phyloP scores from a whole-genome alignment of 306 rosid species.

The Alnus rubra region DNA sequence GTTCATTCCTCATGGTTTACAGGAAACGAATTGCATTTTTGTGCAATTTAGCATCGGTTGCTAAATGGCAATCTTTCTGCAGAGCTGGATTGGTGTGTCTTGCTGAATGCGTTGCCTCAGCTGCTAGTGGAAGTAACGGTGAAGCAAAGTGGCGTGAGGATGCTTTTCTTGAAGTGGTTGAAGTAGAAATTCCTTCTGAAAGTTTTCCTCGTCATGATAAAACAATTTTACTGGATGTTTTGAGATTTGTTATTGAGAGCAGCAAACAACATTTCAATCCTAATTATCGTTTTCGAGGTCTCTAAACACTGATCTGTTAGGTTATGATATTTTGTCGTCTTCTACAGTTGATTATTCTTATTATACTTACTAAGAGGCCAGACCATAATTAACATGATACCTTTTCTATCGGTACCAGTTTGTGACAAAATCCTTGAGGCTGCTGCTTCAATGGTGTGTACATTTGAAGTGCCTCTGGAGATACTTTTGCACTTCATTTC shows the following conservation, averaged over 20 bases:
- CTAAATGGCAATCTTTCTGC: conserved; percentile 70
- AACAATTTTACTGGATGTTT: conserved; percentile 55
- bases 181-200: conserved; percentile 40
- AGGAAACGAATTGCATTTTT: conserved; percentile 66
- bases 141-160: conserved; percentile 39
- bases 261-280: conserved; percentile 98
- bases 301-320: conserved; percentile 40
- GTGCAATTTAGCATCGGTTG: conserved; percentile 67
- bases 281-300: conserved; percentile 85
- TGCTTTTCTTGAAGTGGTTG: conserved; percentile 23
- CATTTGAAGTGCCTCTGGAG: conserved; percentile 70
- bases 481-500: conserved; percentile 72
- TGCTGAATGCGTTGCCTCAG: conserved; percentile 86
- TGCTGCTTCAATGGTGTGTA: conserved; percentile 69
- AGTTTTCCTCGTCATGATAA: conserved; percentile 40
- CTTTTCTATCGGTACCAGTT: conserved; percentile 57
- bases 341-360: conserved; percentile 20
- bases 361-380: conserved; percentile 18
- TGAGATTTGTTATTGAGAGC: conserved; percentile 79
- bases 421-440: conserved; percentile 75
- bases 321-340: conserved; percentile 33
- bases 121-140: conserved; percentile 47
- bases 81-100: conserved; percentile 90
- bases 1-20: conserved; percentile 33
- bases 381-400: conserved; percentile 27